These are phyloP conservation scores for Tuber borchii DNA, from an alignment of 495 filamentous ascomycete genomes.

Conservation along the genomic window DNA sequence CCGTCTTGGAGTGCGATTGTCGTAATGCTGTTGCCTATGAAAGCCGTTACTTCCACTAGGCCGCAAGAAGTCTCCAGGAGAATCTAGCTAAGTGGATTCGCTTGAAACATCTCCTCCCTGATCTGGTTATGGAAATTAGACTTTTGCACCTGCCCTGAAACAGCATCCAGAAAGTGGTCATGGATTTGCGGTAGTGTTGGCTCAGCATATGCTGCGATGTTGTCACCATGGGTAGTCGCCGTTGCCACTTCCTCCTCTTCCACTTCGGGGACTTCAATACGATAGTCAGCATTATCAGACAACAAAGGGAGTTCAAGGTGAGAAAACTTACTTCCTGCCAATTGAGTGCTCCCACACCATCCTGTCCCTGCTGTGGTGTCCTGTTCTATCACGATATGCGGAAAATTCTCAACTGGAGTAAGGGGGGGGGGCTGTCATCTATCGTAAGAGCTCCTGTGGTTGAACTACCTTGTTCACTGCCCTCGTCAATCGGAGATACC, in stretches of 20 bases:
- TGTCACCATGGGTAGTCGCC: background rate
- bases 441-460: background rate
- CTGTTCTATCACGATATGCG: conserved; percentile 13
- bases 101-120: background rate
- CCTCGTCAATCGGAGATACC: background rate
- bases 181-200: background rate
- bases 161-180: background rate
- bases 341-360: conserved; percentile 29
- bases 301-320: background rate
- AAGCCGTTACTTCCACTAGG: background rate
- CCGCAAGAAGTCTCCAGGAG: background rate
- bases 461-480: background rate
- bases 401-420: background rate
- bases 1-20: conserved; percentile 3
- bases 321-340: conserved; percentile 30
- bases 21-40: conserved; percentile 8
- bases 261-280: conserved; percentile 19
- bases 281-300: conserved; percentile 8
- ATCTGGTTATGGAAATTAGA: background rate
- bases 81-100: background rate
- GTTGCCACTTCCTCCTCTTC: conserved; percentile 19
- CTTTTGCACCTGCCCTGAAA: background rate
- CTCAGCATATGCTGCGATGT: background rate
- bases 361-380: conserved; percentile 20
- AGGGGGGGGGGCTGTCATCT: background rate